Percentiles rank a stretch among this genome's conserved stretches.
Evolutionary conservation across 768 basidiomycete genomes (phyloP).

Genomic region (Mycena floridula): DNA sequence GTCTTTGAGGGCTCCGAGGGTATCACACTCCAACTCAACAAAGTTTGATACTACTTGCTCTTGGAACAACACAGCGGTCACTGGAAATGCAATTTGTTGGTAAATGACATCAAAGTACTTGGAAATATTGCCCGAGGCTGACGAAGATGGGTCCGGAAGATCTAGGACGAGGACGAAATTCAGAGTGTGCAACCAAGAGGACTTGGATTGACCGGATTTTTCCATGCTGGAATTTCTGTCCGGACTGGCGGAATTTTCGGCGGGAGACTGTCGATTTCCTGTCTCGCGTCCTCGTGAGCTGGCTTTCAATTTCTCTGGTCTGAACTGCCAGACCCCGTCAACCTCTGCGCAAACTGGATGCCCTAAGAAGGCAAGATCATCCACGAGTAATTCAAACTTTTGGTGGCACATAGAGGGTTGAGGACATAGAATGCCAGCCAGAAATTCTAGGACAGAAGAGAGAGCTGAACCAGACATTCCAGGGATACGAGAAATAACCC

Average conservation of each 20-base stretch:
- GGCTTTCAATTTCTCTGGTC: conserved; percentile 15
- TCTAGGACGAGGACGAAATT: conserved; percentile 86
- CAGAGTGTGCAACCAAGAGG: conserved; percentile 65
- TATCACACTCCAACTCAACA: conserved; percentile 77
- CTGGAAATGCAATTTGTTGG: conserved; percentile 81
- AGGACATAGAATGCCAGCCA: conserved; percentile 79
- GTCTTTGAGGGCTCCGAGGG: conserved; percentile 66
- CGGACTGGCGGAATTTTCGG: conserved; percentile 16
- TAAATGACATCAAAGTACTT: conserved; percentile 86
- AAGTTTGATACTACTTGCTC: conserved; percentile 86
- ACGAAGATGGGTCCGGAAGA: conserved; percentile 84
- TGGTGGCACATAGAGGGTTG: conserved; percentile 80
- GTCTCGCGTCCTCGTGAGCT: not conserved
- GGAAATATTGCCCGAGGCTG: conserved; percentile 66
- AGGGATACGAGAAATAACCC: too few species aligned
- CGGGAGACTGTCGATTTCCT: conserved; percentile 26
- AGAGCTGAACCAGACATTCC: too few species aligned
- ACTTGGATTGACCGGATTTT: not conserved
- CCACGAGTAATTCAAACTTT: conserved; percentile 88
- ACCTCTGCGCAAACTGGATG: conserved; percentile 84
- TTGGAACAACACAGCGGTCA: conserved; percentile 89
- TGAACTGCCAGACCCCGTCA: conserved; percentile 73
- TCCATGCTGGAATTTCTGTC: conserved; percentile 4
- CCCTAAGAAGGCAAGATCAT: conserved; percentile 89
- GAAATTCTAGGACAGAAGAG: too few species aligned